Evolutionary conservation across 129 eudicot genomes (phyloP), one percentile per base, ranked within the genome.

Genomic region (Flaveria sonorensis): DNA sequence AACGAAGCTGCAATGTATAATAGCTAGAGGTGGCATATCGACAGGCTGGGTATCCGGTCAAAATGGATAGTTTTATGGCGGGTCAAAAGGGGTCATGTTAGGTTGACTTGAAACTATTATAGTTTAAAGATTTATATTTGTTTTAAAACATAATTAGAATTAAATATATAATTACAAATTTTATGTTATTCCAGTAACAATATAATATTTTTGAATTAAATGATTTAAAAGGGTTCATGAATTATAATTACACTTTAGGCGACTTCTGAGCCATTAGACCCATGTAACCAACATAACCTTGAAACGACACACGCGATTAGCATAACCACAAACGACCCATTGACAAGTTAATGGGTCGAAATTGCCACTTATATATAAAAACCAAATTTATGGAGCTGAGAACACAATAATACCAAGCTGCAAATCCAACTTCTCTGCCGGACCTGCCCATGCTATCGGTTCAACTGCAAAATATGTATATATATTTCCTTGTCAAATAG

Each of bases 371-470:
- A 16, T 23, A 20, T 0, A 11, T 28, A 7, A 23, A 15, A 77
- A 19, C 9, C 7, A 46, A 12, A 19, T 40, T 19, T 45, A 63
- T 18, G 65, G 74, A 79, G 77, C 32, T n/a, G 62, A 43, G 70
- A 70, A 61, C 0, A 53, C 26, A 56, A 68, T 84, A 76, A 75
- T 79, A 70, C 88, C 93, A 51, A 85, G 79, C 51, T 70, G 88
- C 75, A 81, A 82, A 40, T 81, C 71, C 61, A 84, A 14, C 55
- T 80, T 74, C 68, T 84, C 86, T 43, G 53, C 78, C 13, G 96
- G 88, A 84, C 79, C 75, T 1, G 70, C 79, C 92, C 88, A 85
- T 14, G 88, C 47, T 51, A 90, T 40, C 30, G 92, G 92, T 68
- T 61, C 76, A 13, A 52, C 96, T 87, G 86, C 84, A 52, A 70